Base-by-base conservation (phyloP, 2,329 filamentous ascomycete species). In the Cladosporium austrohemisphaericum region DNA sequence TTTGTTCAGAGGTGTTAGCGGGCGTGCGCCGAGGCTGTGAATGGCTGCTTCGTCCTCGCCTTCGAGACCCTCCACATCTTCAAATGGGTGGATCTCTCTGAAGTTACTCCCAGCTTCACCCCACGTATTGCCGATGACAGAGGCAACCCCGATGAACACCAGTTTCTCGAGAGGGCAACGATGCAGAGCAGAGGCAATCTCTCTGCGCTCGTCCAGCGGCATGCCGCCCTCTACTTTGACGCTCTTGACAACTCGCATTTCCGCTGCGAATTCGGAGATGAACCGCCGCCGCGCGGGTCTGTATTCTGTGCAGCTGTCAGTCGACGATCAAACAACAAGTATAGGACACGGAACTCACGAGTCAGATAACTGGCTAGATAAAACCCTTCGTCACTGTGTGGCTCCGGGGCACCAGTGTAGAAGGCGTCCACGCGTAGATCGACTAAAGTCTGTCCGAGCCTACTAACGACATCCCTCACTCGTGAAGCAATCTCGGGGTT, bases 181-280 rank as follows among this genome's bases (percentile, higher is more conserved):
- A 50, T 68, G 65, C 9, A 75, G 48, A 2, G 73, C 71, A 6
- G 71, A 66, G 3, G 74, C 46, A 10, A 68, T 63, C 50, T 76
- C 73, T 20, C 72, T 65, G 46, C 72, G 70, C 53, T 75, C 73
- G 52, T 75, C 72, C 8, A 71, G 64, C 1, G 72, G 71, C 33
- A 75, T 66, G 10, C 70, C 70, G 14, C 72, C 72, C 60, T 75
- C 72, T 16, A 76, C 59, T 50, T 76, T 76, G 57, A 76, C 63
- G 32, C 61, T 64, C 49, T 71, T 58, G 3, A 75, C 43, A n/a
- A 60, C 68, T 1, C 55, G 65, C 70, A 75, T 69, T 25, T 64
- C 60, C 1, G 68, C 57, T 2, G 67, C 70, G 43, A 76, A 74
- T 5, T 70, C 64, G 20, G 60, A 60, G 31, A 76, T 72, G 60